Conservation (phyloP, 108 stramenopile species). For the Cafeteria roenbergensis region DNA sequence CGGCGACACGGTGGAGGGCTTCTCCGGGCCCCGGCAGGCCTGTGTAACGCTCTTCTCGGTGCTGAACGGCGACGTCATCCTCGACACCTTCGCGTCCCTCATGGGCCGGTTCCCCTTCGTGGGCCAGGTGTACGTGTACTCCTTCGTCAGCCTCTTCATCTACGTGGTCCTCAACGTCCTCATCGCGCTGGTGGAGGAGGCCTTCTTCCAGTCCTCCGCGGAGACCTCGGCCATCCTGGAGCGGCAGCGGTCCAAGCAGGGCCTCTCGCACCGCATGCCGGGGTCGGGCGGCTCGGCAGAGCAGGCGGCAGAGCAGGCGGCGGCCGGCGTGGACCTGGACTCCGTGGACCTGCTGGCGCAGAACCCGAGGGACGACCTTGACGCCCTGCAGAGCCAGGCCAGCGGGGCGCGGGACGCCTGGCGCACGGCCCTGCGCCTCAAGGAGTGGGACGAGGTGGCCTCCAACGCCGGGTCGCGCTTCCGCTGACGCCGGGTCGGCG, state of each 20-base stretch:
- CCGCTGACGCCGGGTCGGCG: too few relatives aligned
- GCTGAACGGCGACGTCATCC: conserved; percentile 18
- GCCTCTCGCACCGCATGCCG: not conserved
- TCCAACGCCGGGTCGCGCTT: too few relatives aligned
- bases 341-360: too few relatives aligned
- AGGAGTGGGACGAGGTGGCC: too few relatives aligned
- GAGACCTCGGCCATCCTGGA: not conserved
- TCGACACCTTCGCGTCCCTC: conserved; percentile 9
- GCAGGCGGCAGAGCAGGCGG: not conserved
- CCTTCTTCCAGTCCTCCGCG: conserved; percentile 13
- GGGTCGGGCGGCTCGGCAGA: not conserved
- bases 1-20: conserved; percentile 5
- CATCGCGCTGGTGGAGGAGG: conserved; percentile 14
- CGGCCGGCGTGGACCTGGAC: too few relatives aligned
- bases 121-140: conserved; percentile 11
- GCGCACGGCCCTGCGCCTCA: too few relatives aligned
- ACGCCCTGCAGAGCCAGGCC: too few relatives aligned
- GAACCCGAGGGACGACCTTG: too few relatives aligned
- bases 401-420: too few relatives aligned
- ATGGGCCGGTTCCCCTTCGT: not conserved
- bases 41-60: conserved; percentile 10
- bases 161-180: conserved; percentile 21
- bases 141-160: conserved; percentile 17
- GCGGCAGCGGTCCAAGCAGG: not conserved
- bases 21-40: not conserved